Conservation (phyloP, 1,284 basidiomycete genomes). For the Apiotrichum gracile region DNA sequence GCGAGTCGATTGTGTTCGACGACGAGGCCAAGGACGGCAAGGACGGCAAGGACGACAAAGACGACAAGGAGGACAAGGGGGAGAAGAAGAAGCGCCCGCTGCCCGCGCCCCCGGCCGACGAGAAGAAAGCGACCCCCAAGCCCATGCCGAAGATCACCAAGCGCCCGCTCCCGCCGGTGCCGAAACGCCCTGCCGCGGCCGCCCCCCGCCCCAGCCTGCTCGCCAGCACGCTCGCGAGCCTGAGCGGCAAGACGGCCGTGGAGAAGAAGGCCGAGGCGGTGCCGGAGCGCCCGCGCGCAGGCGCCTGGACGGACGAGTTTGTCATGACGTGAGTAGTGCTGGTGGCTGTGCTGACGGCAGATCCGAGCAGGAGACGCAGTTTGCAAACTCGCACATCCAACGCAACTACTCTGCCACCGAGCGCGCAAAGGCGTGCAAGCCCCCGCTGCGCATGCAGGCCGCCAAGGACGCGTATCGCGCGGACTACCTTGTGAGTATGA, state of each 20-base stretch:
- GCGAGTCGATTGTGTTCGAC: not conserved
- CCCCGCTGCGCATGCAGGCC: slow-evolving; percentile 26
- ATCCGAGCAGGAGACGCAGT: slow-evolving; percentile 12
- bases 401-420: slow-evolving; percentile 3
- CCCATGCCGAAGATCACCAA: not conserved
- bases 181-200: not conserved
- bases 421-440: not conserved
- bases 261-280: slow-evolving; percentile 4
- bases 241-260: not conserved
- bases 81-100: not conserved
- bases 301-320: slow-evolving; percentile 17
- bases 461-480: slow-evolving; percentile 26
- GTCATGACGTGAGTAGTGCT: slow-evolving; percentile 17
- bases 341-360: not conserved
- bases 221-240: slow-evolving; percentile 12
- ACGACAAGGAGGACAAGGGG: not conserved
- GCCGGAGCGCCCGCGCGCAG: slow-evolving; percentile 10
- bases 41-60: not conserved
- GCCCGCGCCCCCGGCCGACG: not conserved
- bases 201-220: slow-evolving; percentile 8
- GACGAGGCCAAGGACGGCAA: not conserved
- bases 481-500: slow-evolving; percentile 19
- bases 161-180: not conserved
- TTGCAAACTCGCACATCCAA: not conserved
- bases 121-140: no score